Conservation (phyloP, 2,329 filamentous ascomycete species). For the Sporothrix inflata region DNA sequence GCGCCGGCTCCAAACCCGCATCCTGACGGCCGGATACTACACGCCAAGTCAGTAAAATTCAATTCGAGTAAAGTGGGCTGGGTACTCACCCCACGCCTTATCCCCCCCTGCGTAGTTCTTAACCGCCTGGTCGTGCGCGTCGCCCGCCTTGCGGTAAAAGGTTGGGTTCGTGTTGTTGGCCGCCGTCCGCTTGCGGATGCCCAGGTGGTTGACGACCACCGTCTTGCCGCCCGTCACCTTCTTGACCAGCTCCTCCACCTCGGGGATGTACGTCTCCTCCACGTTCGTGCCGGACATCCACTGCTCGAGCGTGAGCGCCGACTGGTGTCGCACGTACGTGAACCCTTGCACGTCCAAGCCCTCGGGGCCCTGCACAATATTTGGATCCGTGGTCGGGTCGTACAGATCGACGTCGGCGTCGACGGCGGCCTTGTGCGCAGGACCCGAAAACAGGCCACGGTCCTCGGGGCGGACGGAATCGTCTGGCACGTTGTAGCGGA, state of each 20-base stretch:
- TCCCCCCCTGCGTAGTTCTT: constrained; percentile 19
- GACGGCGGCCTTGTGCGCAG: constrained; percentile 17
- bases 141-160: constrained; percentile 26
- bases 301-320: constrained; percentile 12
- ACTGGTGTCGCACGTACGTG: constrained; percentile 1
- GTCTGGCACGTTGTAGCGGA: constrained; percentile 24
- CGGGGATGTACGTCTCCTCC: constrained; percentile 17
- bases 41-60: neutral
- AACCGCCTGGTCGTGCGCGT: constrained; percentile 23
- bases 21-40: constrained; percentile 19
- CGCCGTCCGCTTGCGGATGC: constrained; percentile 24
- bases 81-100: constrained; percentile 15
- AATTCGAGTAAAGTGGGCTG: neutral
- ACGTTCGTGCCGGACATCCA: constrained; percentile 14
- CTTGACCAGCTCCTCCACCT: constrained; percentile 18
- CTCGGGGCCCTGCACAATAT: constrained; percentile 19
- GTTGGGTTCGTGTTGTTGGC: constrained; percentile 21
- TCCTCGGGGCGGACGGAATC: constrained; percentile 2
- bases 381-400: neutral
- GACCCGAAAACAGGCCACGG: constrained; percentile 12
- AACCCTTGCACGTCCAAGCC: constrained; percentile 17
- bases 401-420: constrained; percentile 19
- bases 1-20: constrained; percentile 20
- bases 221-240: constrained; percentile 17
- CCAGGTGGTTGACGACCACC: constrained; percentile 24